phyloP scores from a whole-genome alignment of 257 asterid species.

The Oldenlandia corymbosa region DNA sequence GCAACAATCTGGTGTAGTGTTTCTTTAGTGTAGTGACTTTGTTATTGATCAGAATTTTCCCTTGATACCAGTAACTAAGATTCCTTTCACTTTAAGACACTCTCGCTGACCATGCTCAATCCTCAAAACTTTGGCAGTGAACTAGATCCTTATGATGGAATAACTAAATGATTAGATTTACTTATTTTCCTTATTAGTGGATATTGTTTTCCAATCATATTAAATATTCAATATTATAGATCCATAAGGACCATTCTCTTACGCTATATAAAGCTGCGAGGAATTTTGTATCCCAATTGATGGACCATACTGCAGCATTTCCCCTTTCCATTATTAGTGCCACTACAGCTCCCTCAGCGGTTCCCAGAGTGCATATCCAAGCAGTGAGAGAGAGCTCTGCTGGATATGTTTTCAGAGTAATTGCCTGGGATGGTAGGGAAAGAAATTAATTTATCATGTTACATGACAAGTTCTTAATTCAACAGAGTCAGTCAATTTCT shows the following conservation, averaged over 20 bases:
- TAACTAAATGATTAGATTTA: not conserved
- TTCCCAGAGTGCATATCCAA: conserved; percentile 83
- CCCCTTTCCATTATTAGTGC: conserved; percentile 72
- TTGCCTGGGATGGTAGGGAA: conserved; percentile 41
- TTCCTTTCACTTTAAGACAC: not conserved
- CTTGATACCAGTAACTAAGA: not conserved
- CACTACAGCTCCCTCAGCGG: conserved; percentile 57
- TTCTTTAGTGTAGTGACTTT: not conserved
- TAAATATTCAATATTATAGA: not conserved
- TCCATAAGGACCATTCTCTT: conserved; percentile 22
- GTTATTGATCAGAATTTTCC: not conserved
- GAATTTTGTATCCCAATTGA: conserved; percentile 63
- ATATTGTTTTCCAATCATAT: not conserved
- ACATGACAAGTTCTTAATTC: not conserved
- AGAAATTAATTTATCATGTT: not conserved
- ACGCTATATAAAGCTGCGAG: conserved; percentile 83
- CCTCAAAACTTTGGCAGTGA: not conserved
- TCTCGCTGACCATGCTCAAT: not conserved
- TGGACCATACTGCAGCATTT: conserved; percentile 68
- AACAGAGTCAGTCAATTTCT: not conserved
- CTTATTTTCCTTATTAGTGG: not conserved
- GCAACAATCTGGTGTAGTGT: not conserved
- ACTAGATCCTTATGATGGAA: not conserved
- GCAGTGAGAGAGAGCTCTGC: conserved; percentile 83
- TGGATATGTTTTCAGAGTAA: conserved; percentile 61